These are phyloP conservation scores for Macrolepiota dolichaula DNA, from an alignment of 768 basidiomycete genomes.

Conservation along the genomic window DNA sequence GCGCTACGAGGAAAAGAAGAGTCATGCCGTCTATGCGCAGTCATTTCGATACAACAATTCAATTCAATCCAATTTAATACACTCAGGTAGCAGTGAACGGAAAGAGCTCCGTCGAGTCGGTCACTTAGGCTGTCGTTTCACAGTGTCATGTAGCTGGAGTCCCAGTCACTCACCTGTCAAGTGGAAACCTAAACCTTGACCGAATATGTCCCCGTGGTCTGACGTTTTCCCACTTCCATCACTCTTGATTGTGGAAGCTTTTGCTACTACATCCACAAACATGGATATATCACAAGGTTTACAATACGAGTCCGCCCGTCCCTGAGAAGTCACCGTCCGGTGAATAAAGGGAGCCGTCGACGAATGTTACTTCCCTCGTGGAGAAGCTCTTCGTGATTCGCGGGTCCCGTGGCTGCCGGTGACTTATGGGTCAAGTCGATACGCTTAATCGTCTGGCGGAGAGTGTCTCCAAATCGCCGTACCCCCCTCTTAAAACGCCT, in stretches of 20 bases:
- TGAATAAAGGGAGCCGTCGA: not conserved
- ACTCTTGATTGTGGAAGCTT: not conserved
- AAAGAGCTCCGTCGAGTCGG: not conserved
- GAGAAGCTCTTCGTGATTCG: not conserved
- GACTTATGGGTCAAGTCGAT: not conserved
- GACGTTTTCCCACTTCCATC: not conserved
- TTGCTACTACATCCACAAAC: not conserved
- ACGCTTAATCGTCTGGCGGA: slow-evolving; percentile 3
- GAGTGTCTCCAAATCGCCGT: slow-evolving; percentile 4
- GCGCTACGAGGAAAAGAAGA: not conserved
- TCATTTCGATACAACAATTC: not conserved
- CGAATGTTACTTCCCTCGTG: not conserved
- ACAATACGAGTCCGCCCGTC: too few species aligned
- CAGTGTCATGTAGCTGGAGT: slow-evolving; percentile 6
- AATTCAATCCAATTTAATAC: not conserved
- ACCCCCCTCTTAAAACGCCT: not conserved
- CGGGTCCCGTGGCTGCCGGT: not conserved
- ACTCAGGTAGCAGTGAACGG: not conserved
- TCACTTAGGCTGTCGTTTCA: not conserved
- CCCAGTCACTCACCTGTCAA: slow-evolving; percentile 8
- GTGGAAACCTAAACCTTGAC: not conserved
- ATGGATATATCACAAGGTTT: not conserved
- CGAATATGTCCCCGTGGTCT: not conserved
- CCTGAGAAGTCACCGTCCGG: too few species aligned
- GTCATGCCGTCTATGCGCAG: not conserved